Conservation (phyloP, 352 stramenopile species). For the Pythium biforme region DNA sequence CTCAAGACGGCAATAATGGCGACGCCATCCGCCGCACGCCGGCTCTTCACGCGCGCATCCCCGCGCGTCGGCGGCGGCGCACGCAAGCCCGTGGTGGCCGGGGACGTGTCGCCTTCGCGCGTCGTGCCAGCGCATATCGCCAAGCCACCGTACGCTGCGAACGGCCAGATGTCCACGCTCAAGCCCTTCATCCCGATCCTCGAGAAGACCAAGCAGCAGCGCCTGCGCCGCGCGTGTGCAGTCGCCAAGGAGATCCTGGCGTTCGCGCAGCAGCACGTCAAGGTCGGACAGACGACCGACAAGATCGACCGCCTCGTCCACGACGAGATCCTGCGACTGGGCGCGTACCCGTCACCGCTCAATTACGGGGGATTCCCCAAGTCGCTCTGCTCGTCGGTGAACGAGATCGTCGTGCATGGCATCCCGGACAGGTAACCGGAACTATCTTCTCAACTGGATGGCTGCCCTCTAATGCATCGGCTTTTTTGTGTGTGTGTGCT, state of each 20-base stretch:
- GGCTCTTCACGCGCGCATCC: constrained; percentile 33
- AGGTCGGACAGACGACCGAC: constrained; percentile 89
- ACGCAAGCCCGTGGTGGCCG: constrained; percentile 45
- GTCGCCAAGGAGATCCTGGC: constrained; percentile 79
- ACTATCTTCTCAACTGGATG: too few relatives aligned
- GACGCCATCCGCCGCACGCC: constrained; percentile 17
- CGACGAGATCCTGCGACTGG: constrained; percentile 81
- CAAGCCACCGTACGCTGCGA: constrained; percentile 63
- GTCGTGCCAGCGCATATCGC: constrained; percentile 52
- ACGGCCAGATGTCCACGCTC: constrained; percentile 59
- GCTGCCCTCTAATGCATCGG: neutral
- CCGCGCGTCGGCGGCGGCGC: neutral
- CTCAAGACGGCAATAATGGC: neutral
- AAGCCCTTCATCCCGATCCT: constrained; percentile 81
- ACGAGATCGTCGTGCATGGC: constrained; percentile 97
- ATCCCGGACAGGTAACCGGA: constrained; percentile 89
- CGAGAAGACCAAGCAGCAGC: constrained; percentile 58
- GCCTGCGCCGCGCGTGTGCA: constrained; percentile 63
- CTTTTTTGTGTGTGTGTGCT: neutral
- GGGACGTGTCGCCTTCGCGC: constrained; percentile 47
- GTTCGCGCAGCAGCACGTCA: constrained; percentile 71
- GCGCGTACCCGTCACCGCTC: constrained; percentile 90
- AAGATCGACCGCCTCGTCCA: constrained; percentile 94
- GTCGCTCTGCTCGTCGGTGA: constrained; percentile 94
- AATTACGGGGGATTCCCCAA: constrained; percentile 95